Evolutionary conservation across 2,329 filamentous ascomycete genomes (phyloP).

Genomic region (Aspergillus piperis): DNA sequence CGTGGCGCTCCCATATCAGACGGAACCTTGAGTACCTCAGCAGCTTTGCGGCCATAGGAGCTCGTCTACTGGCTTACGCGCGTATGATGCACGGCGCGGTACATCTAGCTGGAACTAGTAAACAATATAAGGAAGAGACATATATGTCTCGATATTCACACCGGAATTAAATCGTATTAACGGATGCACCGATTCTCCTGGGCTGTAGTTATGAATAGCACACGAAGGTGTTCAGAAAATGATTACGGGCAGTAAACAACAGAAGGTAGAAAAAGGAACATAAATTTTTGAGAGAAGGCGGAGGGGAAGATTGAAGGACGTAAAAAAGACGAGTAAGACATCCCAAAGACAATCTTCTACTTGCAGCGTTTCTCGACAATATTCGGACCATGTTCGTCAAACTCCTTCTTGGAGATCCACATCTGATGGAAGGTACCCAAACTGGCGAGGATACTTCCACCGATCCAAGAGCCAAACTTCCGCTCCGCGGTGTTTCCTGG

Average conservation of each 20-base stretch:
- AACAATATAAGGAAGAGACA: background rate
- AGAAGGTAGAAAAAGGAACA: background rate
- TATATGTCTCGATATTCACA: background rate
- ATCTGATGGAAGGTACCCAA: conserved; percentile 98
- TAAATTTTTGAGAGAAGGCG: background rate
- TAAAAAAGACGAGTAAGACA: background rate
- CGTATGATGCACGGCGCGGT: background rate
- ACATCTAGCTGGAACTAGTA: background rate
- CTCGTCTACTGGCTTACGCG: background rate
- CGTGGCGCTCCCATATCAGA: background rate
- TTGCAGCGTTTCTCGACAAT: conserved; percentile 98
- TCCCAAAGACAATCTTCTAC: conserved; percentile 45
- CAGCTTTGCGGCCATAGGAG: background rate
- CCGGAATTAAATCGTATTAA: background rate
- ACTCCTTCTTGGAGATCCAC: conserved; percentile 98
- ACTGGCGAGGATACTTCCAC: conserved; percentile 91
- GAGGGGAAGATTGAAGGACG: background rate
- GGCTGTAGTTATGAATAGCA: background rate
- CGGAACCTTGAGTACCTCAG: background rate
- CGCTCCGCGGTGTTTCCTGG: conserved; percentile 84
- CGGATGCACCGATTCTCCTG: background rate
- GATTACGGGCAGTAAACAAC: background rate
- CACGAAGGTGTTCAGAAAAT: background rate
- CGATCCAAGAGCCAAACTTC: conserved; percentile 92
- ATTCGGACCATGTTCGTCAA: conserved; percentile 86